Base-by-base conservation (phyloP, 148 eudicot genomes). In the Arctostaphylos glauca region DNA sequence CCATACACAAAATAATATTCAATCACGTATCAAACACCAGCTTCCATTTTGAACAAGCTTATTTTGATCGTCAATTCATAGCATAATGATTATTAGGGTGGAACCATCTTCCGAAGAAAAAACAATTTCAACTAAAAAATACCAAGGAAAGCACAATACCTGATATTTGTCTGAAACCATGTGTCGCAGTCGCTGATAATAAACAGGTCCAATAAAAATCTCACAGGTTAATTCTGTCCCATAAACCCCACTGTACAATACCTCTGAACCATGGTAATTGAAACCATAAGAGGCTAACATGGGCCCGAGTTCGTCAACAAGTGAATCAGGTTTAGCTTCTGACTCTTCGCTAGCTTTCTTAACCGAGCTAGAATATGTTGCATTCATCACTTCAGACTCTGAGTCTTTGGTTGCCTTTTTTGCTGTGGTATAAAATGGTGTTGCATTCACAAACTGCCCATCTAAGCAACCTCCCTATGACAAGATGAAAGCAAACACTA, bases 151-250 rank as follows among this genome's bases (percentile, higher is more conserved):
- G 66, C 71, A 47, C 62, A 79, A 43, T 55, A 94, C 99, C 98
- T 96, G 99, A 88, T 87, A 96, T 86, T 96, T 96, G 87, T 96
- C 99, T 43, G 98, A 94, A 68, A 96, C 99, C 99, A 96, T 96
- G 76, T 96, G 99, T 12, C 99, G 90, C 46, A 96, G 89, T 8
- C 98, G 89, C 81, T 96, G 99, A 82, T 96, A 96, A 85, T 96
- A 96, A 79, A 94, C 98, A 83, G 99, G 99, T 78, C 99, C 99
- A 74, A 96, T 92, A 84, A 96, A 96, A 83, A 96, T 94, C 86
- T 93, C 95, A 83, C 96, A 96, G 9, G 90, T 90, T 80, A 96
- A 76, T 77, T 96, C 98, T 38, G 91, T 91, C 72, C 99, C 99
- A 85, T 92, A 94, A 74, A 94, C 88, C 74, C 99, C 99, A 80